A percentile compares a stretch with the other conserved stretches of the same genome.
These are phyloP conservation scores for Boletus sp. DNA, from an alignment of 768 basidiomycete genomes.

Conservation along the genomic window DNA sequence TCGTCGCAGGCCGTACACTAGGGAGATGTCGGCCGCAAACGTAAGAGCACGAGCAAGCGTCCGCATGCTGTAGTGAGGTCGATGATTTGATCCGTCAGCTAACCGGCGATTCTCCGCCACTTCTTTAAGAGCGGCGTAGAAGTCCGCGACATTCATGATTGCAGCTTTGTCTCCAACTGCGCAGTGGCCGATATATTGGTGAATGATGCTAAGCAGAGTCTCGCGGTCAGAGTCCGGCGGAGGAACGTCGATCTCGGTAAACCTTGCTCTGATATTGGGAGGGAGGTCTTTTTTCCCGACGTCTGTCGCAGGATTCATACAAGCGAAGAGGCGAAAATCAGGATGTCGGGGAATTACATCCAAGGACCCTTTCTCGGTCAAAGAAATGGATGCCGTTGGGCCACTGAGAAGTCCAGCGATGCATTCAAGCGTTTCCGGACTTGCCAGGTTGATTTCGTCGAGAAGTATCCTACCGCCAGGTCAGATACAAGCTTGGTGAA, in stretches of 20 bases:
- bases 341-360: constrained; percentile 90
- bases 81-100: constrained; percentile 89
- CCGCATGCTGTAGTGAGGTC: constrained; percentile 97
- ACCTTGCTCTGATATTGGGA: constrained; percentile 83
- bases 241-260: constrained; percentile 95
- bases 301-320: constrained; percentile 99
- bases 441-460: constrained; percentile 95
- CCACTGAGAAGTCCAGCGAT: constrained; percentile 84
- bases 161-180: constrained; percentile 84
- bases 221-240: constrained; percentile 91
- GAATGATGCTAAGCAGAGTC: constrained; percentile 81
- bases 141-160: constrained; percentile 89
- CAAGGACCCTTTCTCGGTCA: constrained; percentile 90
- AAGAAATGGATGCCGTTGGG: constrained; percentile 83
- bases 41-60: constrained; percentile 88
- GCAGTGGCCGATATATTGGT: constrained; percentile 83
- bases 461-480: constrained; percentile 71
- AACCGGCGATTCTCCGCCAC: constrained; percentile 73
- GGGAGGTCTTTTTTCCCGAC: constrained; percentile 98
- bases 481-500: not conserved
- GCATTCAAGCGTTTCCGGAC: constrained; percentile 91
- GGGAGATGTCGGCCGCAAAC: constrained; percentile 82
- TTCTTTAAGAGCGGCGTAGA: constrained; percentile 79
- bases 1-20: constrained; percentile 75
- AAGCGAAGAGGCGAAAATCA: constrained; percentile 95